A percentile compares a stretch with the other conserved stretches of the same genome.
phyloP scores from a whole-genome alignment of 768 basidiomycete genomes.

The Fomitopsis serialis region DNA sequence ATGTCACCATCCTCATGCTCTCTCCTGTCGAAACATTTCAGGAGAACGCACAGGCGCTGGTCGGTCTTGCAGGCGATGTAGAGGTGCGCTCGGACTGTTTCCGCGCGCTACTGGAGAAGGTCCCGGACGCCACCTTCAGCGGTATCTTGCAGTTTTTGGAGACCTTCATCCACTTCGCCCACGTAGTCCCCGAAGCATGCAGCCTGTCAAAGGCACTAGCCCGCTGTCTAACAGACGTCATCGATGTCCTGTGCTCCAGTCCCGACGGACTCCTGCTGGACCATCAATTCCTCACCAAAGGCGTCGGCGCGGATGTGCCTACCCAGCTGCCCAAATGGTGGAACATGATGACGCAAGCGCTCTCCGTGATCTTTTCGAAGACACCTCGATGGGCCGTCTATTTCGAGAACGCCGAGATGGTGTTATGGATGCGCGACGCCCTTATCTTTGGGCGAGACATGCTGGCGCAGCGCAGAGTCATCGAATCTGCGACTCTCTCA shows the following conservation, averaged over 20 bases:
- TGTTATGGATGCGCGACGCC: conserved; percentile 97
- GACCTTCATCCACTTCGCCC: conserved; percentile 59
- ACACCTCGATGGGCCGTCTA: conserved; percentile 80
- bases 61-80: conserved; percentile 84
- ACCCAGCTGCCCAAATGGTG: conserved; percentile 67
- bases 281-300: conserved; percentile 40
- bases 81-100: conserved; percentile 87
- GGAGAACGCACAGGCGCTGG: conserved; percentile 69
- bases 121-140: conserved; percentile 59
- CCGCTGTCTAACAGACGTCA: conserved; percentile 86
- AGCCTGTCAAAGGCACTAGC: conserved; percentile 87
- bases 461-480: conserved; percentile 71
- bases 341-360: conserved; percentile 73
- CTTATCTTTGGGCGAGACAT: conserved; percentile 89
- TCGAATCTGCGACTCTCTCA: conserved; percentile 62
- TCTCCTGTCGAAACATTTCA: conserved; percentile 79
- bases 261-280: conserved; percentile 68
- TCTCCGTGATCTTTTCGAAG: conserved; percentile 79
- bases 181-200: conserved; percentile 76
- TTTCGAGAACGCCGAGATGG: conserved; percentile 82
- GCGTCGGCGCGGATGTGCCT: conserved; percentile 40
- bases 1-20: conserved; percentile 64
- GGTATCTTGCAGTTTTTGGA: conserved; percentile 68
- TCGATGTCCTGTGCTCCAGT: conserved; percentile 78
- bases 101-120: conserved; percentile 64